These are phyloP conservation scores for Ceratobasidium theobromae DNA, from an alignment of 1,284 basidiomycete genomes.

Conservation along the genomic window DNA sequence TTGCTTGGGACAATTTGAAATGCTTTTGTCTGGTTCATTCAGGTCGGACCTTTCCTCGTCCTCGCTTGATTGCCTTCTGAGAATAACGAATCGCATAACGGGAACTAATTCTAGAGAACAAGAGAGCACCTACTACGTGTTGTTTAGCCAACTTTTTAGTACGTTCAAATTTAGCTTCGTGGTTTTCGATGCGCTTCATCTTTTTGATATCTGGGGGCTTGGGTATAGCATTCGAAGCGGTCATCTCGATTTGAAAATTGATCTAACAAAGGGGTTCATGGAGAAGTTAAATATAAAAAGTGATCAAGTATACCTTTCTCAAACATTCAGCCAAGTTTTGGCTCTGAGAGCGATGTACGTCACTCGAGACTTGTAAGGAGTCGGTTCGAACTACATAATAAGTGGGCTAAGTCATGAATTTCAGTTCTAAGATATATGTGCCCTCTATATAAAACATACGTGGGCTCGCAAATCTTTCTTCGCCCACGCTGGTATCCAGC, in stretches of 20 bases:
- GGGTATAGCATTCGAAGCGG: background rate
- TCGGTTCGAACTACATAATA: constrained; percentile 12
- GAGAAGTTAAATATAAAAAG: background rate
- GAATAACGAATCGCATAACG: background rate
- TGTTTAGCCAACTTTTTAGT: constrained; percentile 12
- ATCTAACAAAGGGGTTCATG: background rate
- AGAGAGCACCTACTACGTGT: background rate
- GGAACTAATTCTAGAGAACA: background rate
- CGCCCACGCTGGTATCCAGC: constrained; percentile 16
- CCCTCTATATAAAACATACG: background rate
- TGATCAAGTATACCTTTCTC: background rate
- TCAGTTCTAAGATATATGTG: background rate
- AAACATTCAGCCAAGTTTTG: constrained; percentile 19
- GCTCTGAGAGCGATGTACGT: constrained; percentile 23
- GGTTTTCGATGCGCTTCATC: constrained; percentile 9
- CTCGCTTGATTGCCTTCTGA: constrained; percentile 21
- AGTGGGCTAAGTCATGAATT: background rate
- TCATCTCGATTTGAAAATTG: constrained; percentile 8
- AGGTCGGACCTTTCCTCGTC: constrained; percentile 19
- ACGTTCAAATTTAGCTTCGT: constrained; percentile 18
- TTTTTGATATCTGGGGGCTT: constrained; percentile 14
- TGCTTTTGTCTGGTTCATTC: background rate
- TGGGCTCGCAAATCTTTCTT: background rate
- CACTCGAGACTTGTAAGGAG: constrained; percentile 5
- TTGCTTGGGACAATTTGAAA: background rate